Evolutionary conservation across 768 basidiomycete genomes (phyloP).

Genomic region (Psilocybe tampanensis): DNA sequence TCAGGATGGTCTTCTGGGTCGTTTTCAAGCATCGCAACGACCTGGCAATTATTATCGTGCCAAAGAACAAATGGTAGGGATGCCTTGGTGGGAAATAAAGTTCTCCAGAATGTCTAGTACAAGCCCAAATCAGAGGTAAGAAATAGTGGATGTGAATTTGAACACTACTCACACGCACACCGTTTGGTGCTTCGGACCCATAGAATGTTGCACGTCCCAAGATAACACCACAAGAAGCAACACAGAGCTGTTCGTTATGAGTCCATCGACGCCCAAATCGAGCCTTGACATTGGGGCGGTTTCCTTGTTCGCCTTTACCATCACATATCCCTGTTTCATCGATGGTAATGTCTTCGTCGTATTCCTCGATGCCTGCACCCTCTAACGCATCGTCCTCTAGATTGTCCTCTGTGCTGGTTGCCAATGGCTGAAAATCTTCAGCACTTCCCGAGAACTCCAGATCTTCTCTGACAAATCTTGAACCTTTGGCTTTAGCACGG

Average conservation of each 20-base stretch:
- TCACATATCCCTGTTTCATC: not conserved
- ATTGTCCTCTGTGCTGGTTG: too few species aligned
- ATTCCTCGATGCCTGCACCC: too few species aligned
- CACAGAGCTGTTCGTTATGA: conserved; percentile 30
- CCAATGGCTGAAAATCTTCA: too few species aligned
- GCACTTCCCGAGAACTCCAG: too few species aligned
- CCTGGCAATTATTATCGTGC: conserved; percentile 26
- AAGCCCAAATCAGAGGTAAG: not conserved
- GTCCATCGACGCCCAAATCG: conserved; percentile 29
- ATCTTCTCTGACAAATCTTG: too few species aligned
- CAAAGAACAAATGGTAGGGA: conserved; percentile 19
- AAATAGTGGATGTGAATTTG: not conserved
- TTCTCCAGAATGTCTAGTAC: conserved; percentile 12
- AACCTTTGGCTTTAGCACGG: too few species aligned
- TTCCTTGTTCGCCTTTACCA: conserved; percentile 17
- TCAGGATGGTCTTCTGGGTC: too few species aligned
- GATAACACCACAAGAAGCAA: conserved; percentile 29
- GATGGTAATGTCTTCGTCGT: conserved; percentile 5
- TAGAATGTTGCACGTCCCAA: conserved; percentile 26
- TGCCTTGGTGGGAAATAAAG: conserved; percentile 8
- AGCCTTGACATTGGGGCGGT: conserved; percentile 16
- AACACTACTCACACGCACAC: conserved; percentile 16
- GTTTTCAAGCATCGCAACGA: conserved; percentile 1
- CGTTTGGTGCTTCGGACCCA: conserved; percentile 23
- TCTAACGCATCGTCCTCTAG: too few species aligned